Conservation (phyloP, 805 yeast genomes). For the Candida insectorum region DNA sequence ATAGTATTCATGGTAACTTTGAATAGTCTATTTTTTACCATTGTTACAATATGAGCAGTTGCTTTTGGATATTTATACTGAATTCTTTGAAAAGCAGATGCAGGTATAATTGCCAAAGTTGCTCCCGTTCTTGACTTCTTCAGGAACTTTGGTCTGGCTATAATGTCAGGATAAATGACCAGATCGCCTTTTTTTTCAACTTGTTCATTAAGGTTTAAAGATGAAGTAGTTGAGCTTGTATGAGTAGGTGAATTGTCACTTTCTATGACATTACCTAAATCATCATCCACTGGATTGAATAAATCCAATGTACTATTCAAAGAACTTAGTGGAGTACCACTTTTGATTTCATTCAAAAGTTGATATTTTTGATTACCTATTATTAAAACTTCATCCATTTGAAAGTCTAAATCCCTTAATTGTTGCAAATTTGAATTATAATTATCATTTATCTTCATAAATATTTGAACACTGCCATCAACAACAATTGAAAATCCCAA, state of each 20-base stretch:
- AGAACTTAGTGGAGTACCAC: slow-evolving; percentile 83
- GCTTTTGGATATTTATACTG: slow-evolving; percentile 79
- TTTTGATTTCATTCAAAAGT: slow-evolving; percentile 71
- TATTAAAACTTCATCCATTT: slow-evolving; percentile 39
- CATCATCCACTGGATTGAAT: slow-evolving; percentile 36
- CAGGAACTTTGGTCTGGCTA: slow-evolving; percentile 62
- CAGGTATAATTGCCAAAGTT: slow-evolving; percentile 90
- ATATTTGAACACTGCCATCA: slow-evolving; percentile 84
- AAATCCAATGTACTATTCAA: slow-evolving; percentile 75
- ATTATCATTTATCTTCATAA: slow-evolving; percentile 44
- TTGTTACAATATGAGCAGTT: slow-evolving; percentile 90
- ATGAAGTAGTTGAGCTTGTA: slow-evolving; percentile 9
- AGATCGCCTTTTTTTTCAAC: neutral
- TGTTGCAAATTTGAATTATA: slow-evolving; percentile 9
- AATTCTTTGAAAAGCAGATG: slow-evolving; percentile 71
- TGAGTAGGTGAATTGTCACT: slow-evolving; percentile 1
- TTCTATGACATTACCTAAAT: neutral
- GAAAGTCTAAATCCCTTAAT: slow-evolving; percentile 27
- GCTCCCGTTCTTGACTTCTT: slow-evolving; percentile 33
- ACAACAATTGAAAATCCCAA: slow-evolving; percentile 90
- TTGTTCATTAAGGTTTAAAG: slow-evolving; percentile 9
- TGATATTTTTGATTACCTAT: slow-evolving; percentile 66
- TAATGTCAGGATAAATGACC: slow-evolving; percentile 34
- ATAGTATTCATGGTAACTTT: slow-evolving; percentile 91
- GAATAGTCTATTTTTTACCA: slow-evolving; percentile 80